These are phyloP conservation scores for Quaeritorhiza haematococci DNA, from an alignment of 371 early-diverging fungal genomes.

Conservation along the genomic window DNA sequence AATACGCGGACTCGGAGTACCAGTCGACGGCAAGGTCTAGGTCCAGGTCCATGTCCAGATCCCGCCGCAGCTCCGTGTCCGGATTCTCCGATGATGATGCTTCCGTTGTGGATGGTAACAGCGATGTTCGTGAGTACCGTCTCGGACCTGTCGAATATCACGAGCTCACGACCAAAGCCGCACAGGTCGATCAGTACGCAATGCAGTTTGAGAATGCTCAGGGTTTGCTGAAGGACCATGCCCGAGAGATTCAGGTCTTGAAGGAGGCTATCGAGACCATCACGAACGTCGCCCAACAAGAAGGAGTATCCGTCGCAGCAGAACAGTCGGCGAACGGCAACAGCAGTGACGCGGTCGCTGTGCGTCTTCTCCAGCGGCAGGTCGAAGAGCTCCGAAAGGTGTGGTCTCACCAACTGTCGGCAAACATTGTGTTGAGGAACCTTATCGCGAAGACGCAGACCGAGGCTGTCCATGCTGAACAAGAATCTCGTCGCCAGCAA, in stretches of 20 bases:
- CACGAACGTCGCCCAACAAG: no score
- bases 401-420: constrained; percentile 36
- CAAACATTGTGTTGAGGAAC: constrained; percentile 30
- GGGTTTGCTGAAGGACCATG: constrained; percentile 30
- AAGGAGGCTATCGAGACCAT: constrained; percentile 28
- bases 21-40: no score
- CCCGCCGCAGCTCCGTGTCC: no score
- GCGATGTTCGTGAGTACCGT: constrained; percentile 13
- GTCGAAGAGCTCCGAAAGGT: constrained; percentile 37
- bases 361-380: constrained; percentile 22
- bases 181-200: constrained; percentile 17
- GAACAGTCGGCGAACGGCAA: neutral
- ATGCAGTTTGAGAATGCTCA: constrained; percentile 29
- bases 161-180: constrained; percentile 25
- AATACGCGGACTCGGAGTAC: no score
- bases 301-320: neutral
- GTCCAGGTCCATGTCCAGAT: no score
- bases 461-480: constrained; percentile 24
- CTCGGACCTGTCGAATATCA: constrained; percentile 23
- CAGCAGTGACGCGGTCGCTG: neutral
- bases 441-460: constrained; percentile 33
- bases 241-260: constrained; percentile 23
- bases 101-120: neutral
- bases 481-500: constrained; percentile 20
- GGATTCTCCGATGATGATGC: no score